Conservation (phyloP, 192 early-diverging fungal species). For the Linnemannia exigua region DNA sequence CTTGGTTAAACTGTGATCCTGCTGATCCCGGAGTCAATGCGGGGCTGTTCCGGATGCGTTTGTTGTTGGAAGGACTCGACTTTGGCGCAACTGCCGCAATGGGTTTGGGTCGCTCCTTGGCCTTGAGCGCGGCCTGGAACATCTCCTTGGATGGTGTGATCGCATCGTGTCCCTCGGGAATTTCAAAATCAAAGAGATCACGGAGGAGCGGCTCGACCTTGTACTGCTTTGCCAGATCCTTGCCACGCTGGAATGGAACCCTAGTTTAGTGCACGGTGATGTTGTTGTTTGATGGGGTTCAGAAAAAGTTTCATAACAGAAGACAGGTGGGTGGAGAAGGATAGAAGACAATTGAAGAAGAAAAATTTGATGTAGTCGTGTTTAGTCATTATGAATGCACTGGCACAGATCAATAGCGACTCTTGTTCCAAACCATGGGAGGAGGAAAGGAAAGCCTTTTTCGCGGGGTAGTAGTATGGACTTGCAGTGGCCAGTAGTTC, state of each 20-base stretch:
- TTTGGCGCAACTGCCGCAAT: conserved; percentile 21
- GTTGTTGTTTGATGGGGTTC: neutral
- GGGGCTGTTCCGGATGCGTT: conserved; percentile 22
- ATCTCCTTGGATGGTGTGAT: conserved; percentile 63
- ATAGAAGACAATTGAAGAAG: neutral
- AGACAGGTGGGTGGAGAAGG: neutral
- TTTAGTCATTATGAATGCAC: neutral
- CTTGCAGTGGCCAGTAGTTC: neutral
- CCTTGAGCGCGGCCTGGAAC: conserved; percentile 45
- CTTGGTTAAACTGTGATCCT: conserved; percentile 14
- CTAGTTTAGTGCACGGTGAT: conserved; percentile 50
- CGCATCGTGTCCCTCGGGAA: conserved; percentile 61
- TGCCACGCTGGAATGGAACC: conserved; percentile 91
- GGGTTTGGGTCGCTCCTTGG: conserved; percentile 18
- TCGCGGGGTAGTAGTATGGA: neutral
- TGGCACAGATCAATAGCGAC: neutral
- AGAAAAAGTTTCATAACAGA: conserved; percentile 1
- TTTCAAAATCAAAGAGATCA: conserved; percentile 87
- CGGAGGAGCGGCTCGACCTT: conserved; percentile 78
- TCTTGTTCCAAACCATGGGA: neutral
- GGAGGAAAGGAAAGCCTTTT: neutral
- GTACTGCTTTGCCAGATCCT: conserved; percentile 87
- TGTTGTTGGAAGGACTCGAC: conserved; percentile 26
- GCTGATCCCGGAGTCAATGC: conserved; percentile 27
- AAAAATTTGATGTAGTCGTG: neutral